Conservation (phyloP, 2,329 filamentous ascomycete genomes). For the Epichloe typhina region DNA sequence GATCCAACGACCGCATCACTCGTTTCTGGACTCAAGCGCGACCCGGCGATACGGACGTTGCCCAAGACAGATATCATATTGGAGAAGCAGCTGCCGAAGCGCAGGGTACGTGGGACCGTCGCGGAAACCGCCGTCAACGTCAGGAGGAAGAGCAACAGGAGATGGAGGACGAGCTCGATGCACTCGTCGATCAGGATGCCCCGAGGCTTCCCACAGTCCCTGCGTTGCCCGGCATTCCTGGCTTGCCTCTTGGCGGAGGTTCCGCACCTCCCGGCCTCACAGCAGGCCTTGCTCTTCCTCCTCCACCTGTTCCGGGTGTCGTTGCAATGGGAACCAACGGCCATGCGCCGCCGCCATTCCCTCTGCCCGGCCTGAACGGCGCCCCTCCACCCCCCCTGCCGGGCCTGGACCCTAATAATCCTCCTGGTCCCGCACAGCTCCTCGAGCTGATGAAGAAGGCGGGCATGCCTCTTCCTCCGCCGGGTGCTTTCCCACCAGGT, state of each 20-base stretch:
- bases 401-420: constrained; percentile 45
- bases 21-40: constrained; percentile 90
- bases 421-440: constrained; percentile 46
- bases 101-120: constrained; percentile 84
- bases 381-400: constrained; percentile 35
- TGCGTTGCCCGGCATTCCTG: constrained; percentile 46
- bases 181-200: constrained; percentile 80
- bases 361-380: constrained; percentile 35
- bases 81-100: constrained; percentile 87
- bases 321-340: constrained; percentile 28
- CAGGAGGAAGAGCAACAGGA: constrained; percentile 92
- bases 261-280: constrained; percentile 26
- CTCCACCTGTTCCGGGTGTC: constrained; percentile 37
- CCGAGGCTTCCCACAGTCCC: constrained; percentile 33
- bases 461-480: constrained; percentile 47
- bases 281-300: constrained; percentile 27
- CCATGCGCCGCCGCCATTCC: constrained; percentile 39
- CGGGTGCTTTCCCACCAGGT: constrained; percentile 30
- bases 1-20: constrained; percentile 91
- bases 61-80: constrained; percentile 90
- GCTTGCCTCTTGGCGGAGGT: constrained; percentile 32
- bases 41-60: constrained; percentile 72
- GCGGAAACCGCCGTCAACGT: constrained; percentile 62
- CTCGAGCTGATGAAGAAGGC: constrained; percentile 54
- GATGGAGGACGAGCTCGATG: constrained; percentile 83